Evolutionary conservation across 139 green algal genomes (phyloP), one percentile per base, ranked within the genome.

Genomic region (Raphidocelis subcapitata): DNA sequence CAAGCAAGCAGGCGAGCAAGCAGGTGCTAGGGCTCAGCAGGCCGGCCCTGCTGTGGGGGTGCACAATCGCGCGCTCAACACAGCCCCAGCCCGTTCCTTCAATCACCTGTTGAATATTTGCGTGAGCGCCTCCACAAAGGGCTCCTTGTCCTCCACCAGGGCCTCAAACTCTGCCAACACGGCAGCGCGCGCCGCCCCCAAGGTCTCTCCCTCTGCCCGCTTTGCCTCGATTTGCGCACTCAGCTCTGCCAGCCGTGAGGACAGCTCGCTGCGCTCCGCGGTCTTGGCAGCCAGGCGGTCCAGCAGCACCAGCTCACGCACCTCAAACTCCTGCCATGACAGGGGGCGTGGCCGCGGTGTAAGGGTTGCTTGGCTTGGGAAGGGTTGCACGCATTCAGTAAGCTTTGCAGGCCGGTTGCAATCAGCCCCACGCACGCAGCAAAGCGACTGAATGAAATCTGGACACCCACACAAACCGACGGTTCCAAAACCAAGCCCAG

Each of bases 291-390:
- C 44, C 3, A 81, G 70, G 76, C 89, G 89, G 32, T 65, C 46
- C 32, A 84, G 76, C 46, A 94, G 76, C 57, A 82, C 72, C 28
- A 85, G 77, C 70, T 94, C 89, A 4, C 77, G 71, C 51, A 87
- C 87, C 75, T 93, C 88, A 67, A 88, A 92, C 69, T 92, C 87
- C 75, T 92, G 84, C 32, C n/a, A n/a, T n/a, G n/a, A n/a, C n/a
- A n/a, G n/a, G n/a, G n/a, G n/a, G n/a, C n/a, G n/a, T n/a, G n/a
- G n/a, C n/a, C n/a, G n/a, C n/a, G n/a, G n/a, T n/a, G n/a, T n/a
- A n/a, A n/a, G n/a, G n/a, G n/a, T n/a, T n/a, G n/a, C n/a, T n/a
- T n/a, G n/a, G n/a, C n/a, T n/a, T n/a, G n/a, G n/a, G n/a, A n/a
- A n/a, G n/a, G n/a, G n/a, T n/a, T n/a, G n/a, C n/a, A n/a, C n/a